These are phyloP conservation scores for Kuraishia piskuri DNA, from an alignment of 805 yeast species.

Conservation along the genomic window DNA sequence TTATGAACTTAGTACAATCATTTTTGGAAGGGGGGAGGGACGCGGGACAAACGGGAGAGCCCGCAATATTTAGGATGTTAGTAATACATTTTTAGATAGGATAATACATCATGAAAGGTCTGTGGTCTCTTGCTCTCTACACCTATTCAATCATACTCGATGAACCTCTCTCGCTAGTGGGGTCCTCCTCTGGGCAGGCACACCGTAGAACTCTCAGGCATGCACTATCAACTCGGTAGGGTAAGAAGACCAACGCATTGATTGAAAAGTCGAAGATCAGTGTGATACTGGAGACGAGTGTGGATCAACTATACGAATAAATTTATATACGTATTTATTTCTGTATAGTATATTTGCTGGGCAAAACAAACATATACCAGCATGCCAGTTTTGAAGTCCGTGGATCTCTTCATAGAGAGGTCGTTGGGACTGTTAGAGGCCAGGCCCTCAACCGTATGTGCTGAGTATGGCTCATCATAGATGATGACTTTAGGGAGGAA, in stretches of 20 bases:
- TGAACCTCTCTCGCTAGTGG: too few species aligned
- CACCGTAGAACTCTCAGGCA: too few species aligned
- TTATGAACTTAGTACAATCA: background rate
- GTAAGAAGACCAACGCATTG: background rate
- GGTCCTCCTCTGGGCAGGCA: too few species aligned
- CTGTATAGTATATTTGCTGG: background rate
- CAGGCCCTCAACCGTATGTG: slow-evolving; percentile 7
- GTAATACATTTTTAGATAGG: too few species aligned
- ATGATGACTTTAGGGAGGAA: background rate
- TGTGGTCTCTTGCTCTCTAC: too few species aligned
- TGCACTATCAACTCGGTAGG: background rate
- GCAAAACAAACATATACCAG: background rate
- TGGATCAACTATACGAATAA: background rate
- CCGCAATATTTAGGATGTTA: too few species aligned
- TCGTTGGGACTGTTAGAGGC: slow-evolving; percentile 6
- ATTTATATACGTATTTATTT: too few species aligned
- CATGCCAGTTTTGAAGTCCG: slow-evolving; percentile 4
- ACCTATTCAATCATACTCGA: too few species aligned
- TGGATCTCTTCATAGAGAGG: slow-evolving; percentile 7
- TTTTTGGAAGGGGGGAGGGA: too few species aligned
- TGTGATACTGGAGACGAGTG: background rate
- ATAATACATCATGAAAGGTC: too few species aligned
- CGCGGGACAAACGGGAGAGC: too few species aligned
- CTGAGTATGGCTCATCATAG: background rate
- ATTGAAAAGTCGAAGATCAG: background rate